A percentile compares a stretch with the other conserved stretches of the same genome.
Evolutionary conservation across 768 basidiomycete species (phyloP).

Genomic region (Trametes cubensis): DNA sequence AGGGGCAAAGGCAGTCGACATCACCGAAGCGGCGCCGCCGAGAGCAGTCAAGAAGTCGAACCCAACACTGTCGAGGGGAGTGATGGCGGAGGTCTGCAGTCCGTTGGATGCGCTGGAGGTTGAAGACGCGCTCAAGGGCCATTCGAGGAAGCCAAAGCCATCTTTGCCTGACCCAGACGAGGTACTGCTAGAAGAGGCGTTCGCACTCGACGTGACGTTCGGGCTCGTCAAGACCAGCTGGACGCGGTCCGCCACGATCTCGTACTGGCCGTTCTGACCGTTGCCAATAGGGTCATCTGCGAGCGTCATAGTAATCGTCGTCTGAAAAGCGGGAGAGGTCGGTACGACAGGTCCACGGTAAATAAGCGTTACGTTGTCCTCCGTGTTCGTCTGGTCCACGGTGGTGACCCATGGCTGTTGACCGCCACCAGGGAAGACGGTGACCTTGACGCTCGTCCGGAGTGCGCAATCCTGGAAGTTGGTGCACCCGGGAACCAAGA

Average conservation of each 20-base stretch:
- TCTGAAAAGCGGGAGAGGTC: constrained; percentile 67
- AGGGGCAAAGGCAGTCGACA: constrained; percentile 39
- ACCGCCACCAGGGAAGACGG: constrained; percentile 76
- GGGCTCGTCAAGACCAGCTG: constrained; percentile 74
- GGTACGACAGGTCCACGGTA: constrained; percentile 88
- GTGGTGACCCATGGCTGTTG: constrained; percentile 66
- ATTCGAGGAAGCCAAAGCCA: constrained; percentile 90
- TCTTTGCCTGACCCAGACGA: constrained; percentile 40
- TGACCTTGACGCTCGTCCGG: constrained; percentile 82
- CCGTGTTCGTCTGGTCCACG: constrained; percentile 69
- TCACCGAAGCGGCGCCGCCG: constrained; percentile 47
- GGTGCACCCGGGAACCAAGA: constrained; percentile 86
- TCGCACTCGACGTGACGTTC: constrained; percentile 41
- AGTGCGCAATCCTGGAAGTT: constrained; percentile 76
- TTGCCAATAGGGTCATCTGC: constrained; percentile 63
- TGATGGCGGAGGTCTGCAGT: constrained; percentile 71
- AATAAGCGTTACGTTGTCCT: constrained; percentile 62
- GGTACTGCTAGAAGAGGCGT: constrained; percentile 35
- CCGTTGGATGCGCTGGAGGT: constrained; percentile 60
- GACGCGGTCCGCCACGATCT: constrained; percentile 86
- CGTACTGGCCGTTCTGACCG: constrained; percentile 69
- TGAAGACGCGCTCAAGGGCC: constrained; percentile 54
- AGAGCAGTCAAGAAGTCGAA: constrained; percentile 62
- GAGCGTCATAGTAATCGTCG: constrained; percentile 76
- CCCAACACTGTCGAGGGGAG: constrained; percentile 64